These are phyloP conservation scores for Russula lepida DNA, from an alignment of 768 basidiomycete species.

Conservation along the genomic window DNA sequence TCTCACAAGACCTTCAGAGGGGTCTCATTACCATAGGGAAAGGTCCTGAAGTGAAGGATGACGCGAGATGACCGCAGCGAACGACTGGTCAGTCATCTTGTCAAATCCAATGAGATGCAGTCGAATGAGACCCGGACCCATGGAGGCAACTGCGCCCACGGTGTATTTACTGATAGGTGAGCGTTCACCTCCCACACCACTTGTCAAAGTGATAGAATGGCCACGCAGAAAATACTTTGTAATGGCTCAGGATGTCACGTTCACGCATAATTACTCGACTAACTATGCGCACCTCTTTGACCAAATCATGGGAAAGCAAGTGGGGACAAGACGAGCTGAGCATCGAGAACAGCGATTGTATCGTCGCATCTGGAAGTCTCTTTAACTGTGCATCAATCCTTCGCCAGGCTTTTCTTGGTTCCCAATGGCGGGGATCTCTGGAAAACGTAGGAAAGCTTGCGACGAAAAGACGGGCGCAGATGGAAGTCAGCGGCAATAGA, in stretches of 20 bases:
- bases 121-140: conserved; percentile 26
- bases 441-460: conserved; percentile 36
- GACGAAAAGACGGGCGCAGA: conserved; percentile 48
- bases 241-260: background rate
- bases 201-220: conserved; percentile 37
- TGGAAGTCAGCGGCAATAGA: conserved; percentile 38
- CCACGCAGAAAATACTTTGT: conserved; percentile 58
- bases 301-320: conserved; percentile 45
- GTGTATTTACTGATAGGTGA: conserved; percentile 39
- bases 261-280: background rate
- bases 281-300: conserved; percentile 39
- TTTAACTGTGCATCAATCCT: conserved; percentile 35
- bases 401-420: conserved; percentile 16
- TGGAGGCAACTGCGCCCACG: conserved; percentile 34
- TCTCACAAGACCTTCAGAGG: conserved; percentile 1
- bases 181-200: conserved; percentile 37
- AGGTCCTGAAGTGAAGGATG: conserved; percentile 40
- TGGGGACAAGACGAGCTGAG: conserved; percentile 43
- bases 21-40: conserved; percentile 42
- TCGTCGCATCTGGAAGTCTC: conserved; percentile 42
- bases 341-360: conserved; percentile 44
- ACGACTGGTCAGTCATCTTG: conserved; percentile 42
- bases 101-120: conserved; percentile 45
- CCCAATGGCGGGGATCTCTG: conserved; percentile 34
- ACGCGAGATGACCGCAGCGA: conserved; percentile 42